A percentile compares a stretch with the other conserved stretches of the same genome.
Evolutionary conservation across 2,329 filamentous ascomycete species (phyloP).

Genomic region (Penicillium sp.): DNA sequence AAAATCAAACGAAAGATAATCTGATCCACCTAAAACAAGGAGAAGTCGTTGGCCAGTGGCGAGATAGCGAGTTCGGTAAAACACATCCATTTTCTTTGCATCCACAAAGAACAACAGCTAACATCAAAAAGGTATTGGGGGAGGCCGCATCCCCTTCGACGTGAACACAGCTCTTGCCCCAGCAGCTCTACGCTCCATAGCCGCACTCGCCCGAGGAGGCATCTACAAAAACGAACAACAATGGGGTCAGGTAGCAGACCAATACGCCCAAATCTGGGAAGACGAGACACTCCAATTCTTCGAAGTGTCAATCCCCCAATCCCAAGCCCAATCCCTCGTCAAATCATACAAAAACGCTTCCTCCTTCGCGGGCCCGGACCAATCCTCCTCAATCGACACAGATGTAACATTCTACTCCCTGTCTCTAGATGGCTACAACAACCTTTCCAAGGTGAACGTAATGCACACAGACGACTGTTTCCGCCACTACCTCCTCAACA

Average conservation of each 20-base stretch:
- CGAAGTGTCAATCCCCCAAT: conserved; percentile 45
- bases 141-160: conserved; percentile 63
- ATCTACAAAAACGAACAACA: conserved; percentile 52
- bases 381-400: conserved; percentile 43
- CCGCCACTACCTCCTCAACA: conserved; percentile 62
- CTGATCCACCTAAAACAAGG: conserved; percentile 58
- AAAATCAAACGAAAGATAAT: conserved; percentile 53
- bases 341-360: conserved; percentile 49
- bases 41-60: conserved; percentile 61
- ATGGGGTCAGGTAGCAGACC: conserved; percentile 49
- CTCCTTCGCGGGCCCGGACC: conserved; percentile 48
- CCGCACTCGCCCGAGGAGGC: conserved; percentile 53
- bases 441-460: conserved; percentile 53
- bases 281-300: conserved; percentile 61
- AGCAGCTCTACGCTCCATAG: conserved; percentile 60
- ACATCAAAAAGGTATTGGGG: conserved; percentile 47
- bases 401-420: conserved; percentile 58
- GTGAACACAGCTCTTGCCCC: conserved; percentile 65
- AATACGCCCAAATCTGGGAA: conserved; percentile 63
- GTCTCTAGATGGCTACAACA: conserved; percentile 54
- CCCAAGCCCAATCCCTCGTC: conserved; percentile 50
- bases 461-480: conserved; percentile 67
- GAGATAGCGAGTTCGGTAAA: conserved; percentile 58
- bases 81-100: neutral
- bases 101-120: neutral